Evolutionary conservation across 495 filamentous ascomycete genomes (phyloP), one percentile per base, ranked within the genome.

Genomic region (Astrothelium subdiscretum): DNA sequence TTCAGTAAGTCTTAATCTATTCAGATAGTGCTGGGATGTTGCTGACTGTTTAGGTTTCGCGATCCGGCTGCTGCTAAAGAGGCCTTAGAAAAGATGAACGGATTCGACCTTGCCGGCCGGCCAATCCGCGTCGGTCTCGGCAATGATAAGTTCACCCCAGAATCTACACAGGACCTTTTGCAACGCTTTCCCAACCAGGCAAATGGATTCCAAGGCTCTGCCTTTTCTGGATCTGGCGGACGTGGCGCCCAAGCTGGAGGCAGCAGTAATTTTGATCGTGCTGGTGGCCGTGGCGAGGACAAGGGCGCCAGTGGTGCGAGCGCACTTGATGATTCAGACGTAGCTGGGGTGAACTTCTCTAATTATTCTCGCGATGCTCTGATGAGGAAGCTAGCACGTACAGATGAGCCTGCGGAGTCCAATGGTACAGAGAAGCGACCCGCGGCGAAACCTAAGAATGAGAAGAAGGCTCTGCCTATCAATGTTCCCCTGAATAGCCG

Each of bases 131-230:
- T 99, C 77, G 95, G 95, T 74, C 91, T 99, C 80, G 95, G 95
- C 77, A 99, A 96, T 79, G 95, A 99, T 89, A 97, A 97, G 88
- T 99, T 97, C 76, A 97, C 94, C 79, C 88, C 91, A 66, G 94
- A 97, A 78, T 92, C 91, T 75, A 96, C 89, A 75, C 87, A 89
- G 69, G 90, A 88, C 75, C 84, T 95, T 66, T 76, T 94, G 62
- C 91, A 91, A 80, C 89, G 91, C 71, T 90, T 92, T 78, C 86
- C 89, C 76, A 84, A 86, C 69, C 86, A 88, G 81, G 65, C 62
- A 27, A 84, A 86, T 71, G 84, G 84, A 73, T 94, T 85, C 75
- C 92, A 97, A 81, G 95, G 95, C 73, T 97, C 92, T 65, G 84
- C 87, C 43, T 97, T 97, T 77, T 95, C 90, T 66, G 92, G 92